Evolutionary conservation across 352 stramenopile genomes (phyloP).

Genomic region (Pythium periplocum): DNA sequence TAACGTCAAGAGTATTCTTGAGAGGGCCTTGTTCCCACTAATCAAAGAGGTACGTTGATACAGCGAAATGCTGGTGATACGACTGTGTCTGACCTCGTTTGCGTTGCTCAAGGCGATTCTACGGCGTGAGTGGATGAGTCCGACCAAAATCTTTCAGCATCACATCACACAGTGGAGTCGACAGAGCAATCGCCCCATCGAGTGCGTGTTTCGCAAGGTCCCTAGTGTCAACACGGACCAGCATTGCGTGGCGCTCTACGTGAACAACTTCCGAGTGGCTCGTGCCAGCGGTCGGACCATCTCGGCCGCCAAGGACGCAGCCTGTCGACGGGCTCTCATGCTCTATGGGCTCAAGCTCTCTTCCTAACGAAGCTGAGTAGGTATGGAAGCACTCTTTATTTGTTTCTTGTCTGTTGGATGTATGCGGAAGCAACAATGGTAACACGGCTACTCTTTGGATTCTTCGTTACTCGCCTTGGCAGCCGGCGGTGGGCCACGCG

Average conservation of each 20-base stretch:
- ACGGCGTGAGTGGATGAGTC: constrained; percentile 80
- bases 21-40: constrained; percentile 55
- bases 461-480: constrained; percentile 23
- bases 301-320: constrained; percentile 58
- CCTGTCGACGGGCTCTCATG: constrained; percentile 54
- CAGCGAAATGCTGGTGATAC: not conserved
- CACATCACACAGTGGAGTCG: constrained; percentile 56
- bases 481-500: constrained; percentile 38
- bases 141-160: constrained; percentile 59
- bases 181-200: constrained; percentile 21
- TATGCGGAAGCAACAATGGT: not conserved
- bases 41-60: constrained; percentile 45
- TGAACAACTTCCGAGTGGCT: constrained; percentile 59
- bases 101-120: constrained; percentile 38
- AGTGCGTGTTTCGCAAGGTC: constrained; percentile 52
- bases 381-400: constrained; percentile 6
- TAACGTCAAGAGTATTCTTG: constrained; percentile 59
- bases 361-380: constrained; percentile 12
- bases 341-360: constrained; percentile 58
- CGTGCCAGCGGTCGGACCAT: constrained; percentile 64
- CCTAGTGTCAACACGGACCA: constrained; percentile 15
- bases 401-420: not conserved
- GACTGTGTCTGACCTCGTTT: not conserved
- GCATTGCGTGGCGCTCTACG: constrained; percentile 61
- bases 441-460: constrained; percentile 7